Base-by-base conservation (phyloP, 352 stramenopile genomes). In the Phytophthora podocarpi region DNA sequence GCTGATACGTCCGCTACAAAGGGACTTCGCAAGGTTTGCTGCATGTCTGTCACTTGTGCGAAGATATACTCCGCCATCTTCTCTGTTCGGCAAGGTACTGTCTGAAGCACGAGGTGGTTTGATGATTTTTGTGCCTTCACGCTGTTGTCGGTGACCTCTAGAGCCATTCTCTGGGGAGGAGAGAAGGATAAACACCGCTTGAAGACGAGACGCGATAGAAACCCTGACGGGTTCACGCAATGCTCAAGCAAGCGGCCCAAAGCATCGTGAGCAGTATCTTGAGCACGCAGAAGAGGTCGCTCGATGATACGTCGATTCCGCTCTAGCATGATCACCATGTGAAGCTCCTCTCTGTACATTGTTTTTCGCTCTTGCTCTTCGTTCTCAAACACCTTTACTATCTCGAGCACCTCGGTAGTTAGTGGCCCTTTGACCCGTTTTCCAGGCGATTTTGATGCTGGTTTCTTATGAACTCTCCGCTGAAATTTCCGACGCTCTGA, bases 261-360 rank as follows among this genome's bases (percentile, higher is more conserved):
- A 15, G 67, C 67, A 21, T 87, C 77, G 27, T 80, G 57, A 2
- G 78, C 74, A 24, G 62, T 16, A 39, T 91, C 80, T 64, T 91
- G 76, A 11, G 63, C 34, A 13, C 76, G 72, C 1, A 91, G 56
- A 6, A 78, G 30, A 7, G 74, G 76, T 21, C 78, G 66, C 48
- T 90, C 82, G 6, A 76, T 3, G 1, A 28, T 32, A 1, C 82
- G 67, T 20, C 68, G 64, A 58, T 59, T 67, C 11, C 76, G 59
- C 20, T 91, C 82, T 0, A 91, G 27, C 27, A 73, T 73, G 27
- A 91, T 71, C 5, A 58, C 28, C 72, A 87, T 83, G 5, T 54
- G 36, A 8, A 70, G 56, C 32, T 90, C 78, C 52, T 90, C 80
- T 0, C 24, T 41, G 24, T 74, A 59, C 67, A 89, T 69, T 0